Base-by-base conservation (phyloP, 1,139 yeast species). In the Geotrichum europaeum region DNA sequence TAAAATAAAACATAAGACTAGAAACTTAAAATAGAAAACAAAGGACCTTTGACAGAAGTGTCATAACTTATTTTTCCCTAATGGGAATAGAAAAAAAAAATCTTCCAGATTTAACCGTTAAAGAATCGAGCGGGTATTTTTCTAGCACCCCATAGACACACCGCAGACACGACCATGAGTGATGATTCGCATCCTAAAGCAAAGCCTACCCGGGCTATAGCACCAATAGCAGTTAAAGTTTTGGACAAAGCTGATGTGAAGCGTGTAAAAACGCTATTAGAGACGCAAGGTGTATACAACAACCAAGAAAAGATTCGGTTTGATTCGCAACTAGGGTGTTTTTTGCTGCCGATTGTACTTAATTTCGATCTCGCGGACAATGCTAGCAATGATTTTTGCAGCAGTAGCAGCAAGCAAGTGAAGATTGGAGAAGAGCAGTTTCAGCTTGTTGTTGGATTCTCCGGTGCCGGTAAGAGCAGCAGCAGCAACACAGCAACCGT, bases 241-340 rank as follows among this genome's bases (percentile, higher is more conserved):
- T 15, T 45, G 3, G 61, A 63, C 40, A 55, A 63, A n/a, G 30
- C 51, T 3, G 12, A 51, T 34, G 66, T 74, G 49, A 73, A 73
- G 62, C 36, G 60, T 4, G 58, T 72, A 20, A 75, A 76, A 62
- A 69, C 64, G 5, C 53, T 43, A 36, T 63, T 75, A 25, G 77
- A 74, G 60, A 24, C 45, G 5, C 28, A 53, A 0, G 52, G 58
- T 2, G 53, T 60, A 6, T 67, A 72, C 53, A 69, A 62, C 47
- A 70, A 64, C 32, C 60, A 67, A 3, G 63, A 68, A 3, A 71
- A 69, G 60, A 73, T 75, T n/a, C 63, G 3, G 60, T 59, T 13
- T 57, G 60, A 13, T 58, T 61, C 49, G 9, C 47, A 34, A 24
- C 20, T 36, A 7, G 40, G 49, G 15, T 22, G 24, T 10, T n/a